Percentiles rank a stretch among this genome's conserved stretches.
phyloP scores from a whole-genome alignment of 2,329 filamentous ascomycete species.

The Fusarium proliferatum region DNA sequence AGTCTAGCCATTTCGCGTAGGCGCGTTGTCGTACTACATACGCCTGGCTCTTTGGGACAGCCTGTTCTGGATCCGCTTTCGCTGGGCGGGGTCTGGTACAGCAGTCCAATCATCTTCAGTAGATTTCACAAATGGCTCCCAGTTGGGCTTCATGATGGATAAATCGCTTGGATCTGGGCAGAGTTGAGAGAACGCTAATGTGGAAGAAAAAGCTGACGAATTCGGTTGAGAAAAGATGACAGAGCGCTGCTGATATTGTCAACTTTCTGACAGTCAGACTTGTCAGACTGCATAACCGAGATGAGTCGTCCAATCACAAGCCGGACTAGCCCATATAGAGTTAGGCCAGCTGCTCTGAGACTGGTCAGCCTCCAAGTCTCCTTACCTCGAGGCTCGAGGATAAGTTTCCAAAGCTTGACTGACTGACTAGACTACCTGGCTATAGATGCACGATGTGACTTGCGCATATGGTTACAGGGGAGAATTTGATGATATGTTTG shows the following conservation, averaged over 20 bases:
- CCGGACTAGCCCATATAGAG: neutral
- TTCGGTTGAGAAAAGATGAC: neutral
- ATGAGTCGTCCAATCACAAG: neutral
- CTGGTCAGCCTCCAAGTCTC: neutral
- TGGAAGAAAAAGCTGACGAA: no score
- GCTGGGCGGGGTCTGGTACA: constrained; percentile 14
- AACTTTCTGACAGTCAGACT: neutral
- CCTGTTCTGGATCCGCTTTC: constrained; percentile 35
- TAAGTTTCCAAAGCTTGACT: no score
- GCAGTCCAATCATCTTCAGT: constrained; percentile 24
- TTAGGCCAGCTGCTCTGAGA: neutral
- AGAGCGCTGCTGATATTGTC: neutral
- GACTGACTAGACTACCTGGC: no score
- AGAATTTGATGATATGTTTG: no score
- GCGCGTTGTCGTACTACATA: neutral
- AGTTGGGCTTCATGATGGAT: neutral
- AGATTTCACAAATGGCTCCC: constrained; percentile 11
- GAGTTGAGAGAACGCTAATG: rapidly evolving
- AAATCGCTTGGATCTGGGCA: no score
- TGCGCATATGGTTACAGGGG: no score
- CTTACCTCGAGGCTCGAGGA: no score
- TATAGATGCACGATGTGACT: no score
- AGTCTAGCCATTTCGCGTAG: rapidly evolving
- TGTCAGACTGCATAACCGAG: constrained; percentile 16
- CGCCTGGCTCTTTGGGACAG: constrained; percentile 30